Percentiles rank a stretch among this genome's conserved stretches.
phyloP scores from a whole-genome alignment of 805 yeast genomes.

The Soucietia sequanensis region DNA sequence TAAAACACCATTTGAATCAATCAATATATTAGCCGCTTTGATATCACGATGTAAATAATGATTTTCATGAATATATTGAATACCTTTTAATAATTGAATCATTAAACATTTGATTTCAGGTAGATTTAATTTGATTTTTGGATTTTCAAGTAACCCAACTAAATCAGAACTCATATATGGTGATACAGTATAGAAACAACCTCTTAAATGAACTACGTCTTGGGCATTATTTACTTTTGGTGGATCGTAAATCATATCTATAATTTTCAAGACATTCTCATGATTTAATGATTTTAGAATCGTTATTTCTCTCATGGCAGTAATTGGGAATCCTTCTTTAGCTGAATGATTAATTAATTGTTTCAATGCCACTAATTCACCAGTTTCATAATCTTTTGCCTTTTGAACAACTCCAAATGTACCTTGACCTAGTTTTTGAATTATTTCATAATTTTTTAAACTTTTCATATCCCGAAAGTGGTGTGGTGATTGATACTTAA shows the following conservation, averaged over 20 bases:
- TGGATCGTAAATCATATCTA: constrained; percentile 65
- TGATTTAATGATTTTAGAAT: constrained; percentile 72
- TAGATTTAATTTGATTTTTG: constrained; percentile 55
- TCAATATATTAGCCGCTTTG: constrained; percentile 90
- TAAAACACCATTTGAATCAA: constrained; percentile 71
- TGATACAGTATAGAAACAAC: constrained; percentile 76
- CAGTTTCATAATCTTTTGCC: constrained; percentile 57
- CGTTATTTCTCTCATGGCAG: constrained; percentile 89
- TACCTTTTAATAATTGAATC: constrained; percentile 74
- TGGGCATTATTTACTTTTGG: constrained; percentile 32
- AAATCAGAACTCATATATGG: constrained; percentile 93
- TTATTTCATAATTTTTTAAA: constrained; percentile 29
- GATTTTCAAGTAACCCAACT: constrained; percentile 85
- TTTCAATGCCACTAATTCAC: constrained; percentile 79
- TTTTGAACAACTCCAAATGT: constrained; percentile 73
- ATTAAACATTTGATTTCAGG: constrained; percentile 81
- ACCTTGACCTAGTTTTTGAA: constrained; percentile 45
- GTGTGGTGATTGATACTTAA: too few relatives aligned
- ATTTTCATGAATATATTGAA: constrained; percentile 72
- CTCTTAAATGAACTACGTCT: constrained; percentile 36
- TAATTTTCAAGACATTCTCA: constrained; percentile 67
- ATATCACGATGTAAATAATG: constrained; percentile 80
- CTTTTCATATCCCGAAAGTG: constrained; percentile 31
- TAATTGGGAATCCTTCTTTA: constrained; percentile 85
- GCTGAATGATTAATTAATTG: constrained; percentile 76